Conservation (phyloP, 139 green algal genomes). For the Ostreobium quekettii region DNA sequence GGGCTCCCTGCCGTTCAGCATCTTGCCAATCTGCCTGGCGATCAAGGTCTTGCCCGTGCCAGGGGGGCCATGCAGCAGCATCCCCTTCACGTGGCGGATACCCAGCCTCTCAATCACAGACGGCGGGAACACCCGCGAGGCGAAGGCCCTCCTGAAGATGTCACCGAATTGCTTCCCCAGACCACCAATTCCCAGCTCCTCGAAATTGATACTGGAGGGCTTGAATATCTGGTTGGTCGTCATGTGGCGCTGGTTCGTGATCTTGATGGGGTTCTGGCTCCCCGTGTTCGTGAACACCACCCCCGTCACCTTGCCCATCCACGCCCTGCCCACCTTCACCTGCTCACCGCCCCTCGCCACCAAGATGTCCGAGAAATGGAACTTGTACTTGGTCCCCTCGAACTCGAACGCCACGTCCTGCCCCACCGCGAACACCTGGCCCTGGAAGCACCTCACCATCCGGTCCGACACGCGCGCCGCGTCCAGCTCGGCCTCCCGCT, state of each 20-base stretch:
- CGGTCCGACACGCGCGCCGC: slow-evolving; percentile 49
- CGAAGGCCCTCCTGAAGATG: slow-evolving; percentile 97
- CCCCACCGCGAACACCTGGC: slow-evolving; percentile 56
- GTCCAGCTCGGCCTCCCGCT: slow-evolving; percentile 46
- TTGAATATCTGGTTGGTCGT: slow-evolving; percentile 87
- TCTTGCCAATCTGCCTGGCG: slow-evolving; percentile 96
- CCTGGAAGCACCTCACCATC: slow-evolving; percentile 43
- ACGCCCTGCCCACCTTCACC: slow-evolving; percentile 25
- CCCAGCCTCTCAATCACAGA: slow-evolving; percentile 79
- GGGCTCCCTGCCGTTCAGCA: slow-evolving; percentile 97
- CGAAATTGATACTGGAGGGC: slow-evolving; percentile 88
- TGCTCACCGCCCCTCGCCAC: slow-evolving; percentile 25
- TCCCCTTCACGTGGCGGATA: slow-evolving; percentile 94
- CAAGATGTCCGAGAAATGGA: slow-evolving; percentile 49
- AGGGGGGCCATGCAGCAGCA: slow-evolving; percentile 69
- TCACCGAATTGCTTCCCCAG: slow-evolving; percentile 92
- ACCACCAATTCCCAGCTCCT: slow-evolving; percentile 94
- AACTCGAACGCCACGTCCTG: slow-evolving; percentile 87
- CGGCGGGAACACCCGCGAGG: slow-evolving; percentile 86
- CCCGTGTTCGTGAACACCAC: slow-evolving; percentile 62
- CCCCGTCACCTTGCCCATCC: slow-evolving; percentile 40
- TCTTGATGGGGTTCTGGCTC: slow-evolving; percentile 53
- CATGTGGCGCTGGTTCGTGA: slow-evolving; percentile 64
- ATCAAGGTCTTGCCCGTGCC: slow-evolving; percentile 98
- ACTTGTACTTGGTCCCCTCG: slow-evolving; percentile 67